Evolutionary conservation across 805 yeast species (phyloP).

Genomic region (Cyberlindnera maritima): DNA sequence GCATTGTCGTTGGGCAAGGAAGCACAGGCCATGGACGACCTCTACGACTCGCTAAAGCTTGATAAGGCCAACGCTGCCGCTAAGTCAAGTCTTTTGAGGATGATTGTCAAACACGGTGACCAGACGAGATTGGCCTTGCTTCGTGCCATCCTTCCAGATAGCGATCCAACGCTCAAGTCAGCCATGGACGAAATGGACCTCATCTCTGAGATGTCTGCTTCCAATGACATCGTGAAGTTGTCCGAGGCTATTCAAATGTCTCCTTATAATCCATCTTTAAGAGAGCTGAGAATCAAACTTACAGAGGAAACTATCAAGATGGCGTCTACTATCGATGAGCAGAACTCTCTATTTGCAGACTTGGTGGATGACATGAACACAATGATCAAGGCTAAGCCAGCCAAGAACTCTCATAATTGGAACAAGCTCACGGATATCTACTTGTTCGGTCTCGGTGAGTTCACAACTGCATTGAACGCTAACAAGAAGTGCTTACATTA

Average conservation of each 20-base stretch:
- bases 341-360: slow-evolving; percentile 16
- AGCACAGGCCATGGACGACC: slow-evolving; percentile 48
- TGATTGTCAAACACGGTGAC: slow-evolving; percentile 52
- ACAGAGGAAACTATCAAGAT: slow-evolving; percentile 25
- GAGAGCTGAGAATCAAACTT: slow-evolving; percentile 31
- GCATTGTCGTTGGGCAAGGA: slow-evolving; percentile 57
- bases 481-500: slow-evolving; percentile 69
- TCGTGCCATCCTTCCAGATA: neutral
- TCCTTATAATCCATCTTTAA: slow-evolving; percentile 40
- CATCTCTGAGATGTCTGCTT: slow-evolving; percentile 22
- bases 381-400: slow-evolving; percentile 26
- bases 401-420: slow-evolving; percentile 29
- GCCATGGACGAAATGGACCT: slow-evolving; percentile 20
- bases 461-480: slow-evolving; percentile 47
- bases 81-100: slow-evolving; percentile 43
- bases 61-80: slow-evolving; percentile 46
- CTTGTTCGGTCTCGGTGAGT: slow-evolving; percentile 50
- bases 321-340: slow-evolving; percentile 20
- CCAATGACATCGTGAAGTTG: slow-evolving; percentile 31
- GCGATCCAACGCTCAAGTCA: slow-evolving; percentile 16
- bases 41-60: slow-evolving; percentile 43
- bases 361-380: slow-evolving; percentile 29
- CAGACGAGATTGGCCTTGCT: slow-evolving; percentile 34
- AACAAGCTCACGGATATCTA: slow-evolving; percentile 36
- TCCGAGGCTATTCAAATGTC: slow-evolving; percentile 37